Evolutionary conservation across 768 basidiomycete species (phyloP).

Genomic region (Hypholoma sublateritium): DNA sequence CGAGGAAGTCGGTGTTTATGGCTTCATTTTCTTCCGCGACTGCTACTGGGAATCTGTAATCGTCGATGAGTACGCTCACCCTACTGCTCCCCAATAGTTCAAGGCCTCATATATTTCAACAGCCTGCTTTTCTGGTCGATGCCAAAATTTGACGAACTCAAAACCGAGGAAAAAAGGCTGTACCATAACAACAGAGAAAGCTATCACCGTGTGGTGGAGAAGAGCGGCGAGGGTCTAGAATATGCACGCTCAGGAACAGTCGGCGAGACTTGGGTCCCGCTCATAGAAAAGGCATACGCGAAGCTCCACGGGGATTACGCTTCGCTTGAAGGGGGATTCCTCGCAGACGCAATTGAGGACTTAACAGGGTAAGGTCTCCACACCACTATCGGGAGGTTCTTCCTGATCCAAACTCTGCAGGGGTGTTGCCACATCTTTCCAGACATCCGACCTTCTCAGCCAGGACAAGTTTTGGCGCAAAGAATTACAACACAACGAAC

Average conservation of each 20-base stretch:
- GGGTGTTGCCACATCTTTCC: constrained; percentile 37
- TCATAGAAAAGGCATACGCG: constrained; percentile 52
- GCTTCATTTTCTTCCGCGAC: constrained; percentile 51
- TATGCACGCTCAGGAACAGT: constrained; percentile 2
- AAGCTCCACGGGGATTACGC: constrained; percentile 47
- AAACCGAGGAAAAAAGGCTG: not conserved
- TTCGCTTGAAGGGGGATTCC: constrained; percentile 31
- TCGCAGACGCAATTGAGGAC: constrained; percentile 50
- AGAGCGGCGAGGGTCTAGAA: not conserved
- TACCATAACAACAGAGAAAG: not conserved
- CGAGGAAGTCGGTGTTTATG: constrained; percentile 48
- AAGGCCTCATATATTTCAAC: not conserved
- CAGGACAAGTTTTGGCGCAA: not conserved
- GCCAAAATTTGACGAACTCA: constrained; percentile 43
- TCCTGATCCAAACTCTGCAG: constrained; percentile 18
- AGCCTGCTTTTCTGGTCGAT: constrained; percentile 43
- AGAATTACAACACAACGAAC: not conserved
- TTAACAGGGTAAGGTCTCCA: constrained; percentile 42
- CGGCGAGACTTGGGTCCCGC: constrained; percentile 47
- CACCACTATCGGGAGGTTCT: not conserved
- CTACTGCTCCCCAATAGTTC: not conserved
- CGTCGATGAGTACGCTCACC: constrained; percentile 42
- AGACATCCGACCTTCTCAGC: constrained; percentile 8
- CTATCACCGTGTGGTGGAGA: not conserved
- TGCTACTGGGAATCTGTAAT: constrained; percentile 46